A percentile compares a stretch with the other conserved stretches of the same genome.
Evolutionary conservation across 2,329 filamentous ascomycete genomes (phyloP).

Genomic region (Didymella pinodella): DNA sequence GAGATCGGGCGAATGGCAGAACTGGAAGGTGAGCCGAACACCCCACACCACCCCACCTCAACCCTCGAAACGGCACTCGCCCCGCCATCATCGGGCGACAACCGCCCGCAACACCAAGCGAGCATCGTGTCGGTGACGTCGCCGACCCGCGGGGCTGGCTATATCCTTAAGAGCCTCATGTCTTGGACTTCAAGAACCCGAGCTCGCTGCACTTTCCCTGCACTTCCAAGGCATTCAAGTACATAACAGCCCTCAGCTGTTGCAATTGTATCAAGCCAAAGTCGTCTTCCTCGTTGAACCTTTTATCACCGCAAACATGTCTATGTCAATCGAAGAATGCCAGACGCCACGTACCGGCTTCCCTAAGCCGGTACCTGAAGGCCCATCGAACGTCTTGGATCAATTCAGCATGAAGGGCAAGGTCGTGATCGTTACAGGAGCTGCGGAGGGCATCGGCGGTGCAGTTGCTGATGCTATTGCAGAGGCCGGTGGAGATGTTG

Average conservation of each 20-base stretch:
- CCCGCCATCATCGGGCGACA: slow-evolving; percentile 30
- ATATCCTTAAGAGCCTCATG: slow-evolving; percentile 11
- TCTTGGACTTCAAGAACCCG: not conserved
- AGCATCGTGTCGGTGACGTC: slow-evolving; percentile 26
- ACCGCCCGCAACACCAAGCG: slow-evolving; percentile 32
- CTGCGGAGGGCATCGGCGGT: slow-evolving; percentile 64
- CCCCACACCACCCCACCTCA: slow-evolving; percentile 19
- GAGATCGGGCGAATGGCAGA: not conserved
- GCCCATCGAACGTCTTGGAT: slow-evolving; percentile 40
- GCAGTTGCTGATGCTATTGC: slow-evolving; percentile 49
- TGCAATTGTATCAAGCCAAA: not conserved
- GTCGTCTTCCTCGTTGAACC: not conserved
- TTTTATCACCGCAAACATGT: slow-evolving; percentile 36
- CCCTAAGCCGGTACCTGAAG: slow-evolving; percentile 38
- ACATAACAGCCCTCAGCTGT: not conserved
- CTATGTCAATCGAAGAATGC: slow-evolving; percentile 46
- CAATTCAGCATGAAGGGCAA: slow-evolving; percentile 50
- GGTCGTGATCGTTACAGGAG: slow-evolving; percentile 55
- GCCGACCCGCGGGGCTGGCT: slow-evolving; percentile 15
- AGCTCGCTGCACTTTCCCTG: not conserved
- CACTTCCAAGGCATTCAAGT: not conserved
- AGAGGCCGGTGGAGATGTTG: slow-evolving; percentile 55
- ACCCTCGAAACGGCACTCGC: slow-evolving; percentile 13
- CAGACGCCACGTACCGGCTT: slow-evolving; percentile 35
- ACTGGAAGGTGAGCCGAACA: slow-evolving; percentile 27